These are phyloP conservation scores for Venturia effusa DNA, from an alignment of 2,329 filamentous ascomycete species.

Conservation along the genomic window DNA sequence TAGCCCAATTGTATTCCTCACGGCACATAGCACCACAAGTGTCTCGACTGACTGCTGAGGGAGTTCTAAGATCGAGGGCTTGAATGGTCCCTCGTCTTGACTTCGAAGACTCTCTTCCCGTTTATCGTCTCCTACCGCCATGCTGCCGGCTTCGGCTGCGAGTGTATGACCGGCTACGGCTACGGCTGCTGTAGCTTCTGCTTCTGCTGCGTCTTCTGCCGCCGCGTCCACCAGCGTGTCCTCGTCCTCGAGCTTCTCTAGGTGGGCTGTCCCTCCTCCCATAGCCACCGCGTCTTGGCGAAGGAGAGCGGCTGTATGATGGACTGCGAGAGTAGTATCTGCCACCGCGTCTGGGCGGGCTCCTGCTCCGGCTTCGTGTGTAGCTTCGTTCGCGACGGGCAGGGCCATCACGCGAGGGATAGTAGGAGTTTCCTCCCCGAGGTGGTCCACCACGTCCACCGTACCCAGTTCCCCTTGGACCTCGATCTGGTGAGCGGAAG, in stretches of 20 bases:
- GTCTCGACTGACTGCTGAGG: background rate
- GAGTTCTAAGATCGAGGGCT: background rate
- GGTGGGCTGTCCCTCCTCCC: slow-evolving; percentile 29
- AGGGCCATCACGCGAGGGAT: background rate
- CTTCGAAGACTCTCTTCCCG: background rate
- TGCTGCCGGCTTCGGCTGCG: slow-evolving; percentile 7
- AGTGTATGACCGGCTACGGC: slow-evolving; percentile 4
- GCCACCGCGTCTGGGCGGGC: slow-evolving; percentile 2
- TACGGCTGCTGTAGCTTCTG: slow-evolving; percentile 17
- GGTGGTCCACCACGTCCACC: slow-evolving; percentile 3
- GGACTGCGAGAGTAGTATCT: slow-evolving; percentile 21
- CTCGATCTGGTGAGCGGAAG: background rate
- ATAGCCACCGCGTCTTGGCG: slow-evolving; percentile 16
- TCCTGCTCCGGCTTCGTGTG: slow-evolving; percentile 5
- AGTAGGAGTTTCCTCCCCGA: background rate
- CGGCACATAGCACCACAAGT: background rate
- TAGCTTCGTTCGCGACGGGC: slow-evolving; percentile 7
- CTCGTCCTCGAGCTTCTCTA: slow-evolving; percentile 4
- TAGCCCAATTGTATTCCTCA: background rate
- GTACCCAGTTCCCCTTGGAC: background rate
- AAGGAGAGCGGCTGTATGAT: slow-evolving; percentile 15
- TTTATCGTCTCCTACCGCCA: slow-evolving; percentile 3
- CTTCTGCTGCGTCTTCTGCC: slow-evolving; percentile 23
- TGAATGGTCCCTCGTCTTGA: background rate
- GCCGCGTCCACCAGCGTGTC: slow-evolving; percentile 11